phyloP scores from a whole-genome alignment of 306 rosid genomes.

The Acacia crassicarpa region DNA sequence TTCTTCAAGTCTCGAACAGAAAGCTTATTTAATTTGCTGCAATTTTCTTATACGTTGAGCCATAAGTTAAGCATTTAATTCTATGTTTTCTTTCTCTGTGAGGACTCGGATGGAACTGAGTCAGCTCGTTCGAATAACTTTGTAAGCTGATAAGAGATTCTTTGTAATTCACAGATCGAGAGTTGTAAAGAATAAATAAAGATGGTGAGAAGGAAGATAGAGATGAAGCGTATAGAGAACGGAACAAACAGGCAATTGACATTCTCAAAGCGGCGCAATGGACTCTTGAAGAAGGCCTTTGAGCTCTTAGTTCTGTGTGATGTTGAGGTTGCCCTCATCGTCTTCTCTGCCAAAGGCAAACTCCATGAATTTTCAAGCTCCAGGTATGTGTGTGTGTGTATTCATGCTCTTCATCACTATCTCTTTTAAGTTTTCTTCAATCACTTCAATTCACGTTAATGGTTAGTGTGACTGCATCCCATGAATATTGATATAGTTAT shows the following conservation, averaged over 20 bases:
- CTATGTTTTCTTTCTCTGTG: background rate
- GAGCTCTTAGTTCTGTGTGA: constrained; percentile 88
- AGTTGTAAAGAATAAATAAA: background rate
- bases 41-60: background rate
- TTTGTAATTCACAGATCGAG: background rate
- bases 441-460: background rate
- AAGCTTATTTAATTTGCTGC: background rate
- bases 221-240: constrained; percentile 68
- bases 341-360: constrained; percentile 50
- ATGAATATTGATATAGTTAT: no score
- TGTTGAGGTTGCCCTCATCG: constrained; percentile 47
- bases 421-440: background rate
- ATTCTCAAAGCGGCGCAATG: constrained; percentile 73
- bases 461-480: background rate
- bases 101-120: background rate
- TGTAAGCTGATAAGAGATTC: background rate
- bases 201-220: constrained; percentile 92
- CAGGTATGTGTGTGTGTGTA: constrained; percentile 1
- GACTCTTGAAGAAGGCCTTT: constrained; percentile 82
- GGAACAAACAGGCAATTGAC: constrained; percentile 80
- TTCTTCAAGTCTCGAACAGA: background rate
- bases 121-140: background rate
- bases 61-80: background rate
- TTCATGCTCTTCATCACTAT: background rate
- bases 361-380: constrained; percentile 48